These are phyloP conservation scores for Boletus vinaceobasis DNA, from an alignment of 768 basidiomycete species.

Conservation along the genomic window DNA sequence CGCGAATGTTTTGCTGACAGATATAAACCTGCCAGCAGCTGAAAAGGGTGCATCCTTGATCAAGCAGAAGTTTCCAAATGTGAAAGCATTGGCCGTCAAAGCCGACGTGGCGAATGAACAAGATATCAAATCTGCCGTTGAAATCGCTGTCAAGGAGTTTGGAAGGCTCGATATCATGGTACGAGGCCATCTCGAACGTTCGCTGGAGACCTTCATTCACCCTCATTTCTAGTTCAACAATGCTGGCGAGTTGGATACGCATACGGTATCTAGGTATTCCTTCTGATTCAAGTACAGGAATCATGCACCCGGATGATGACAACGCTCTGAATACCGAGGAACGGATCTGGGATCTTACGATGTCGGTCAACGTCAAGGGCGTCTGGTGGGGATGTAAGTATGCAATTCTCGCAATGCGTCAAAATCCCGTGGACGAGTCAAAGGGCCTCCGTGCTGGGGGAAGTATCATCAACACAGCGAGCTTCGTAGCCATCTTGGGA, in stretches of 20 bases:
- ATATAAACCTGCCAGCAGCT: conserved; percentile 77
- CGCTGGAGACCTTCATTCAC: not conserved
- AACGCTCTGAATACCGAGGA: conserved; percentile 96
- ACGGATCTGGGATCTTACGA: conserved; percentile 90
- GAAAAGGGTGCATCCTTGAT: conserved; percentile 66
- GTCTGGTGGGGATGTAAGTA: conserved; percentile 99
- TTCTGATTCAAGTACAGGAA: conserved; percentile 49
- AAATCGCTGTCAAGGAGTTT: conserved; percentile 74
- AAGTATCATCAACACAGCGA: conserved; percentile 97
- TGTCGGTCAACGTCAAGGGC: conserved; percentile 95
- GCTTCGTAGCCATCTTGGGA: conserved; percentile 93
- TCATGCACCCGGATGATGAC: conserved; percentile 96
- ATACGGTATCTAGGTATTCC: not conserved
- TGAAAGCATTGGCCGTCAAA: conserved; percentile 64
- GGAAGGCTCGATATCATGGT: conserved; percentile 97
- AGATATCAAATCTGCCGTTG: conserved; percentile 81
- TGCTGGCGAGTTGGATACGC: conserved; percentile 50
- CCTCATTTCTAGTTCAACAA: conserved; percentile 76
- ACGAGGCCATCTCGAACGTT: conserved; percentile 18
- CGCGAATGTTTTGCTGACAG: conserved; percentile 84
- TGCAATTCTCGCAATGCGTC: conserved; percentile 93
- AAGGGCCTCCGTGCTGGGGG: conserved; percentile 80
- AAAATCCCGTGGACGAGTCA: conserved; percentile 78
- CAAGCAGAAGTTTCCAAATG: conserved; percentile 60
- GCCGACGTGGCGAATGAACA: conserved; percentile 88